A percentile compares a stretch with the other conserved stretches of the same genome.
Conservation (phyloP, 768 basidiomycete genomes). For the Boletus pseudo-olivaceus region DNA sequence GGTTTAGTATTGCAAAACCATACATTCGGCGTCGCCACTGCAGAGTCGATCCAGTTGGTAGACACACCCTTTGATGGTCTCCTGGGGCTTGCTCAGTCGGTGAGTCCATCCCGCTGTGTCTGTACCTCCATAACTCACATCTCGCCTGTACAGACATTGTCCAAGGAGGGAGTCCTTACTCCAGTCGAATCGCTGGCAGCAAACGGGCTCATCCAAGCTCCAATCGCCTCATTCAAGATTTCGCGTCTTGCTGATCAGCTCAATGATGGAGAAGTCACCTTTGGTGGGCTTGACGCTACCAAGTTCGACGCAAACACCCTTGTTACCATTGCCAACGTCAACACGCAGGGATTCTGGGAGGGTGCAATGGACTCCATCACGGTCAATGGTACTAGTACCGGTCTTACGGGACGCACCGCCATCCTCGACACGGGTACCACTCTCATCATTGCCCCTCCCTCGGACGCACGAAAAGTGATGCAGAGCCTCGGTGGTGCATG, state of each 20-base stretch:
- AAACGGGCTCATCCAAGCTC: constrained; percentile 51
- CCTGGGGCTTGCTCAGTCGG: constrained; percentile 75
- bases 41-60: constrained; percentile 63
- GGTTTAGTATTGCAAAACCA: constrained; percentile 56
- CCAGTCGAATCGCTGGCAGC: constrained; percentile 68
- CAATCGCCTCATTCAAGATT: constrained; percentile 80
- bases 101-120: constrained; percentile 31
- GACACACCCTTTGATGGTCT: constrained; percentile 63
- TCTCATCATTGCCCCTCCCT: constrained; percentile 37
- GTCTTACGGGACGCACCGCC: constrained; percentile 60
- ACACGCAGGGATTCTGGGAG: constrained; percentile 77
- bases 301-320: constrained; percentile 65
- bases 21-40: constrained; percentile 62
- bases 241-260: constrained; percentile 63
- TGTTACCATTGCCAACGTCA: constrained; percentile 61
- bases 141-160: constrained; percentile 44
- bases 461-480: constrained; percentile 58
- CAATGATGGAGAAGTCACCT: constrained; percentile 75
- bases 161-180: constrained; percentile 59
- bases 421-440: constrained; percentile 58
- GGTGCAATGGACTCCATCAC: constrained; percentile 54
- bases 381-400: constrained; percentile 52
- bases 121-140: background rate
- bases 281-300: constrained; percentile 68
- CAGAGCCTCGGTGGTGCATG: constrained; percentile 53